Evolutionary conservation across 2,329 filamentous ascomycete species (phyloP), one percentile per base, ranked within the genome.

Genomic region (Aureobasidium pullulans): DNA sequence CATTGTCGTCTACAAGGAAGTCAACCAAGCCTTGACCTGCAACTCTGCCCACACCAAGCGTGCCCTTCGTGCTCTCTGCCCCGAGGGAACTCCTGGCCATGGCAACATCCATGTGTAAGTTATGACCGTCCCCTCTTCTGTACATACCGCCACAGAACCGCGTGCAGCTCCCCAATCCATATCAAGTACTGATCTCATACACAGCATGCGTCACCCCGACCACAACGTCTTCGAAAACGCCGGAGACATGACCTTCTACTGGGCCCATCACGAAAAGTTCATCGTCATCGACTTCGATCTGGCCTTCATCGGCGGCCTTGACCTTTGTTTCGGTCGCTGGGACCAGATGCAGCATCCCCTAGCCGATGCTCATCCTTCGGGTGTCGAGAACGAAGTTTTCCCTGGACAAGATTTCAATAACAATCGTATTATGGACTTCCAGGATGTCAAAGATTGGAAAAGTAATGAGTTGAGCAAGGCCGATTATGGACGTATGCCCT

Each of bases 361-460:
- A 13, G 82, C 93, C 0, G 94, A 97, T 71, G 85, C 92, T 0
- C 92, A 97, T 70, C 93, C 93, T 0, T 85, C 87, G 44, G 89
- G 89, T 19, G 83, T 96, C 16, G 79, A 83, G 13, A 84, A 92
- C 58, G 92, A 96, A 72, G 80, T 96, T 19, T 99, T 90, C 80
- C 92, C 94, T 0, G 94, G 94, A 0, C 94, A 99, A 70, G 94
- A 99, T 68, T 97, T 95, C 78, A 97, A 97, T 74, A 97, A 97
- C 73, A 96, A 96, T 71, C 85, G 93, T 39, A 86, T 97, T 66
- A 89, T 96, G 87, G 94, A 99, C 68, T 99, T 97, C 71, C 82
- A 96, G 66, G 88, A 87, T 34, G 94, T 97, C 1, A 73, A 89
- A 32, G 87, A 96, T 69, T 97, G 93, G 93, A 90, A 94, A 72